Evolutionary conservation across 2,329 filamentous ascomycete genomes (phyloP), one percentile per base, ranked within the genome.

Genomic region (Hypomyces perniciosus): DNA sequence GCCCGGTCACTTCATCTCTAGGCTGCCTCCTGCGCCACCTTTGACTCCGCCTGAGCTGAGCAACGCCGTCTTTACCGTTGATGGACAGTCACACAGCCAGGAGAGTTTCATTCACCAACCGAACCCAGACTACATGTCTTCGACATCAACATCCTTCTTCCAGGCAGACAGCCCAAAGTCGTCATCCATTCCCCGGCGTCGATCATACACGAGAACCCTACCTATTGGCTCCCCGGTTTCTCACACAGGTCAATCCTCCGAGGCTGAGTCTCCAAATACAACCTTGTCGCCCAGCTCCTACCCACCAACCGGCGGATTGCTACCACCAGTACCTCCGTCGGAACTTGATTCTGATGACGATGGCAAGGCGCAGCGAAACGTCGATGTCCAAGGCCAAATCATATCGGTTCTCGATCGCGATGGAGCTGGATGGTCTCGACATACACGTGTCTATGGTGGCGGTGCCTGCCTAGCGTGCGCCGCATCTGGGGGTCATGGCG

Each of bases 391-490:
- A 43, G 77, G 75, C 29, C 76, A 80, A 58, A 74, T 77, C 50
- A 68, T 79, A 38, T 75, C 73, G 7, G 67, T 73, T 9, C 64
- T 74, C 50, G 72, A 79, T 58, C 68, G 69, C 51, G 66, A 70
- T 9, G 77, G 75, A 4, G 68, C 72, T 13, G 72, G 72, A 39
- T 83, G 78, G 79, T 76, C 71, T 57, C 72, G 78, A 35, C 79
- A 83, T 61, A 83, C 79, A 12, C 73, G 78, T 28, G 79, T 82
- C 28, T 82, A 81, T 55, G 78, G 78, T 29, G 79, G 79, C 52
- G 78, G 79, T 5, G 72, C 77, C 3, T 83, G 79, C 55, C 68
- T 80, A 37, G 78, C 78, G 1, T 83, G 79, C 56, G 66, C 74
- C 37, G 76, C 74, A 7, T 71, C 75, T 8, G 67, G 66, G 31